These are phyloP conservation scores for Saturnispora mendoncae DNA, from an alignment of 805 yeast species.

Conservation along the genomic window DNA sequence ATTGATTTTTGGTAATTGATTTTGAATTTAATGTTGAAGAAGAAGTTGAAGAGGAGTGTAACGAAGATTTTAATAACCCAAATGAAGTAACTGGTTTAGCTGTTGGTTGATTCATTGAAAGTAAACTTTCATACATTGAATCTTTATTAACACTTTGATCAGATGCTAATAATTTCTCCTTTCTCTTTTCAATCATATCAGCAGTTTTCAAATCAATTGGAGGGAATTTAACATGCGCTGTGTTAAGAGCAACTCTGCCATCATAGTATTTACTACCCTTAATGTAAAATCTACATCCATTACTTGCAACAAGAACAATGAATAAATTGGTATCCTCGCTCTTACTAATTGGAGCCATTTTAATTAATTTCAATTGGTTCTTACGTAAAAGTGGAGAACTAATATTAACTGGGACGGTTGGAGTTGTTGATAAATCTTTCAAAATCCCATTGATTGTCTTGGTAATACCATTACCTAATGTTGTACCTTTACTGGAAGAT, in stretches of 20 bases:
- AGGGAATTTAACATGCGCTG: constrained; percentile 37
- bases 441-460: constrained; percentile 39
- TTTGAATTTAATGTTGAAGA: constrained; percentile 1
- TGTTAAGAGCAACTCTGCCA: constrained; percentile 27
- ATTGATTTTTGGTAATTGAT: constrained; percentile 24
- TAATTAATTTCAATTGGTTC: constrained; percentile 52
- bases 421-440: constrained; percentile 37
- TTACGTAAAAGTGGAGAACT: constrained; percentile 40
- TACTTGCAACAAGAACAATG: constrained; percentile 68
- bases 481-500: constrained; percentile 28
- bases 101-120: constrained; percentile 7
- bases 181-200: constrained; percentile 27
- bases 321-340: constrained; percentile 61
- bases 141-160: constrained; percentile 18
- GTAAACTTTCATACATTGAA: background rate
- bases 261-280: constrained; percentile 37
- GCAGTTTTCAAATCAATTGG: constrained; percentile 30
- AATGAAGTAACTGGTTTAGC: constrained; percentile 4
- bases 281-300: constrained; percentile 72
- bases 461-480: constrained; percentile 25
- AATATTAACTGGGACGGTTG: constrained; percentile 29
- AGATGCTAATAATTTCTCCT: constrained; percentile 32
- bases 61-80: background rate
- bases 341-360: constrained; percentile 51
- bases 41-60: background rate